Percentiles rank a stretch among this genome's conserved stretches.
Conservation (phyloP, 163 green algal genomes). For the Scenedesmus sp. region DNA sequence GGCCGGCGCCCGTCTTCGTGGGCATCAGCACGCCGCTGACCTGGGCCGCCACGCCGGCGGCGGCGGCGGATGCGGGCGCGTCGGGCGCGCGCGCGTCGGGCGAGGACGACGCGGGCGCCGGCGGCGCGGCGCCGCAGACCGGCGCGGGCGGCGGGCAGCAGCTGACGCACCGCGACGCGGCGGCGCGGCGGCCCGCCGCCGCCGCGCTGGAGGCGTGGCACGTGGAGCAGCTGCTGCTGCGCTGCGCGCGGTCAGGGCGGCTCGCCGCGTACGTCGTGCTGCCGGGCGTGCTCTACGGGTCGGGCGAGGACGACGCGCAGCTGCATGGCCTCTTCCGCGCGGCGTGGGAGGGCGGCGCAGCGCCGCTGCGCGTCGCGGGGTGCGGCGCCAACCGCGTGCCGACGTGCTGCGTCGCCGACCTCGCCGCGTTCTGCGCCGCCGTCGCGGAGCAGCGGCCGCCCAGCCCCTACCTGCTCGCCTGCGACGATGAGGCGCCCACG, state of each 20-base stretch:
- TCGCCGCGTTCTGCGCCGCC: constrained; percentile 45
- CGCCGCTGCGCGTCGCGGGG: constrained; percentile 37
- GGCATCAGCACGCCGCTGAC: constrained; percentile 56
- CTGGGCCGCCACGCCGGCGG: constrained; percentile 52
- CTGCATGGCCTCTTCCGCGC: constrained; percentile 48
- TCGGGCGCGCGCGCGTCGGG: too few relatives aligned
- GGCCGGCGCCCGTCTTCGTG: constrained; percentile 49
- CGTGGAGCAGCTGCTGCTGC: constrained; percentile 56
- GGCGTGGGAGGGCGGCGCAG: constrained; percentile 40
- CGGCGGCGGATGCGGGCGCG: too few relatives aligned
- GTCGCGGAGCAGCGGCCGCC: constrained; percentile 39
- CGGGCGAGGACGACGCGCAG: constrained; percentile 51
- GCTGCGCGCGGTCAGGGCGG: constrained; percentile 36
- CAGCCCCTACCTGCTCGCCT: not conserved
- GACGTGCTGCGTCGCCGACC: constrained; percentile 55
- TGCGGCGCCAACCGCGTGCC: constrained; percentile 54
- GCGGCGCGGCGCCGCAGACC: too few relatives aligned
- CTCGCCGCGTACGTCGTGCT: constrained; percentile 52
- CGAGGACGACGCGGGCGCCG: too few relatives aligned
- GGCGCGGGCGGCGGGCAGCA: not conserved
- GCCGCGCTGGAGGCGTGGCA: constrained; percentile 34
- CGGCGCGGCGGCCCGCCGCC: not conserved
- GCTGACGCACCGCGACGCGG: constrained; percentile 40
- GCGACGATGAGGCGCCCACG: constrained; percentile 36
- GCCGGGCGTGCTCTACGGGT: constrained; percentile 60